Percentiles rank a stretch among this genome's conserved stretches.
phyloP scores from a whole-genome alignment of 768 basidiomycete genomes.

The Auriculariales sp. region DNA sequence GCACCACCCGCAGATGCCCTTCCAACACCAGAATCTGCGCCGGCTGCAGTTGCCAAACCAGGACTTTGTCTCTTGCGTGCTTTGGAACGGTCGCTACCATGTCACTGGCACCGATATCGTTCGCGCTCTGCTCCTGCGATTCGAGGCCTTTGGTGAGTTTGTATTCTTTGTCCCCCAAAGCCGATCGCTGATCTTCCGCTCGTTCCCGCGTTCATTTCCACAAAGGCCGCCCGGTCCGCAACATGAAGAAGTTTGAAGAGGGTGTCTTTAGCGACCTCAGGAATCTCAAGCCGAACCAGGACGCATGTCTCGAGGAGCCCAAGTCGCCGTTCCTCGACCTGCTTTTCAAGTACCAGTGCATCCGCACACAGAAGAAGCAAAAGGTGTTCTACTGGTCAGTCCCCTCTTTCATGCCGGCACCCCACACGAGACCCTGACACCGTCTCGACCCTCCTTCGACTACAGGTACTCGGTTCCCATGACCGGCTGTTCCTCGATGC shows the following conservation, averaged over 20 bases:
- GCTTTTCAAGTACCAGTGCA: slow-evolving; percentile 92
- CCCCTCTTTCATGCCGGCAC: background rate
- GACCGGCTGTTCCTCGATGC: slow-evolving; percentile 95
- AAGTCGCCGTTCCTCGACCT: slow-evolving; percentile 93
- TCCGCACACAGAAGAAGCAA: slow-evolving; percentile 96
- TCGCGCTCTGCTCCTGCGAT: slow-evolving; percentile 83
- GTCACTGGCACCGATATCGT: slow-evolving; percentile 97
- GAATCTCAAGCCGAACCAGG: slow-evolving; percentile 85
- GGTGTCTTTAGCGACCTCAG: slow-evolving; percentile 88
- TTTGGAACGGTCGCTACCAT: slow-evolving; percentile 85
- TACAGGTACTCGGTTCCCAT: slow-evolving; percentile 92
- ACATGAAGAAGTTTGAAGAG: slow-evolving; percentile 96
- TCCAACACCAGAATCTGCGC: slow-evolving; percentile 63
- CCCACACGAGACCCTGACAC: background rate
- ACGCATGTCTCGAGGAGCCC: slow-evolving; percentile 90
- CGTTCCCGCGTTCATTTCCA: too few species aligned
- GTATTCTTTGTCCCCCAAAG: background rate
- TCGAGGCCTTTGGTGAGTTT: slow-evolving; percentile 40
- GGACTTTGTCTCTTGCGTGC: slow-evolving; percentile 55
- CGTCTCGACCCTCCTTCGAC: too few species aligned
- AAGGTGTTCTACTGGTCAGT: slow-evolving; percentile 96
- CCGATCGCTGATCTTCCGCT: slow-evolving; percentile 18
- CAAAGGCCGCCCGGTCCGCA: slow-evolving; percentile 64
- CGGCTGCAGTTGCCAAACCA: slow-evolving; percentile 78
- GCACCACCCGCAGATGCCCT: slow-evolving; percentile 16